A percentile compares a stretch with the other conserved stretches of the same genome.
Evolutionary conservation across 1,139 yeast species (phyloP).

Genomic region (Pichia norvegensis): DNA sequence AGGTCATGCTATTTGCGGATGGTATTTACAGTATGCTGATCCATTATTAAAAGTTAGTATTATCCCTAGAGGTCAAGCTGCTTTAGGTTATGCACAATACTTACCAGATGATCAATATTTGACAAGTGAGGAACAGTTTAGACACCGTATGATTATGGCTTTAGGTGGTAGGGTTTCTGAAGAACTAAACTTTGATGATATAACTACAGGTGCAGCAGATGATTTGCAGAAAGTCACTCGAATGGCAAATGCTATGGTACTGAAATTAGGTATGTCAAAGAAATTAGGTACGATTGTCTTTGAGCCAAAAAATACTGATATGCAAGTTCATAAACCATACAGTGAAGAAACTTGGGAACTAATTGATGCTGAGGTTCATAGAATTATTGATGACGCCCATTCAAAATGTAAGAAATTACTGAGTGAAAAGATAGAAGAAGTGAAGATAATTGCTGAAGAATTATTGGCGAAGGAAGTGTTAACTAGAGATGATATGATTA

Average conservation of each 20-base stretch:
- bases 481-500: conserved; percentile 76
- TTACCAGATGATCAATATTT: conserved; percentile 71
- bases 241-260: conserved; percentile 73
- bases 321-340: conserved; percentile 39
- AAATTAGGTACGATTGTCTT: conserved; percentile 43
- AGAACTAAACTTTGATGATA: conserved; percentile 67
- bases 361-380: conserved; percentile 60
- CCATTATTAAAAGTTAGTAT: conserved; percentile 94
- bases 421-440: conserved; percentile 51
- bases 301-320: conserved; percentile 21
- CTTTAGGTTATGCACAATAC: conserved; percentile 77
- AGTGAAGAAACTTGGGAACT: conserved; percentile 61
- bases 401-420: conserved; percentile 47
- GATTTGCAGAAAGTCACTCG: conserved; percentile 73
- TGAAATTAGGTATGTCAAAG: conserved; percentile 67
- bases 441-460: conserved; percentile 63
- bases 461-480: conserved; percentile 61
- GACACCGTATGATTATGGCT: conserved; percentile 73
- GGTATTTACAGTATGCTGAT: conserved; percentile 85
- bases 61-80: conserved; percentile 86
- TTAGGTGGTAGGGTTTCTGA: conserved; percentile 77
- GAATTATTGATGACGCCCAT: conserved; percentile 50
- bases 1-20: conserved; percentile 95
- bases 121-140: conserved; percentile 56
- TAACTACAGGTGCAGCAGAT: conserved; percentile 75